These are phyloP conservation scores for Debaryomyces maramus DNA, from an alignment of 805 yeast species.

Conservation along the genomic window DNA sequence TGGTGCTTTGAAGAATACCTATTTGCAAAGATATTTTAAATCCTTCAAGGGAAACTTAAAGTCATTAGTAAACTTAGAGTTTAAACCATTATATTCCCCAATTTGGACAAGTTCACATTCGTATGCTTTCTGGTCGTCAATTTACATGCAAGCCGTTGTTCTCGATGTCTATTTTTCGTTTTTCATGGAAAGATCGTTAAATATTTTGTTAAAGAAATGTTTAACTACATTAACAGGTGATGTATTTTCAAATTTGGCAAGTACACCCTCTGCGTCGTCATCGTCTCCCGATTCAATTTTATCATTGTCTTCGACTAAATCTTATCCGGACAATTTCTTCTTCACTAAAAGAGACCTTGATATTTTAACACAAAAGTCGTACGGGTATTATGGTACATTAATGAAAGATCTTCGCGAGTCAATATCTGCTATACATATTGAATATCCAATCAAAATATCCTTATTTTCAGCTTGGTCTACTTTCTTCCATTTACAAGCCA, in stretches of 20 bases:
- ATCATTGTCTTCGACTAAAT: background rate
- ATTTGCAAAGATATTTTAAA: slow-evolving; percentile 15
- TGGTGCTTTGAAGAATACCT: slow-evolving; percentile 13
- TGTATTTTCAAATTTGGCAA: slow-evolving; percentile 2
- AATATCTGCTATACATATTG: slow-evolving; percentile 29
- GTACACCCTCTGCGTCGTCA: background rate
- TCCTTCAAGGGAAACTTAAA: slow-evolving; percentile 12
- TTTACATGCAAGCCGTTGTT: slow-evolving; percentile 28
- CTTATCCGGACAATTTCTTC: background rate
- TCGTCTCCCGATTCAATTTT: background rate
- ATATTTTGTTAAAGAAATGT: slow-evolving; percentile 21
- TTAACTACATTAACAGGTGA: slow-evolving; percentile 7
- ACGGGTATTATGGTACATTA: slow-evolving; percentile 34
- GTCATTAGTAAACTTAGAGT: slow-evolving; percentile 14
- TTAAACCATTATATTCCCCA: slow-evolving; percentile 17
- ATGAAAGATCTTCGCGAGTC: slow-evolving; percentile 35
- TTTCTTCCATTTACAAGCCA: slow-evolving; percentile 32
- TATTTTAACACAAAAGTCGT: slow-evolving; percentile 31
- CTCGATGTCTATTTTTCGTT: slow-evolving; percentile 34
- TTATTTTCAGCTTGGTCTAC: slow-evolving; percentile 37
- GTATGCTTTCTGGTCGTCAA: slow-evolving; percentile 29
- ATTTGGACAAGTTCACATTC: slow-evolving; percentile 24
- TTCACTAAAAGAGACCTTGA: slow-evolving; percentile 23
- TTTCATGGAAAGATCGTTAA: slow-evolving; percentile 39
- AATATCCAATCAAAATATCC: slow-evolving; percentile 38